Base-by-base conservation (phyloP, 305 asterid genomes). In the Fraxinus sp. region DNA sequence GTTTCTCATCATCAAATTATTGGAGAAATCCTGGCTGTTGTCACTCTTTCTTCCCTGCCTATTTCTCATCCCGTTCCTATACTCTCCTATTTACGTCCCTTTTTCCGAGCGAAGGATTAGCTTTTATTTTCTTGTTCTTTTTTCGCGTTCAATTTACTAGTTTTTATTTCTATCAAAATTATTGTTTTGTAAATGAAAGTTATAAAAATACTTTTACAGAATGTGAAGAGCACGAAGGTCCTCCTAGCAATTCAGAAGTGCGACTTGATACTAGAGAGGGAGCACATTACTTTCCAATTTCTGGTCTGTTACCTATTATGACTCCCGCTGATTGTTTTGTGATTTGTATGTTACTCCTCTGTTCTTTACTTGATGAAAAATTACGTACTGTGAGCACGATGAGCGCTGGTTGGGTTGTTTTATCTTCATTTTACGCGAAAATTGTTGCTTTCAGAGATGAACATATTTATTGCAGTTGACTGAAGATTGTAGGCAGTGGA, bases 131-230 rank as follows among this genome's bases (percentile, higher is more conserved):
- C 46, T 5, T 7, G 22, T 73, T n/a, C 37, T 1, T 73, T 35
- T 37, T 37, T 64, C n/a, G 11, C 28, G 1, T 24, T n/a, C 35
- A 24, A 8, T 22, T 10, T 64, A 9, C 72, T 22, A 13, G 7
- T 75, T 75, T 37, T 75, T 24, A 39, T 75, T 39, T 75, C 10
- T 37, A 8, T 41, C 33, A 4, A 75, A 20, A 41, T 0, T 5
- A 14, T 57, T 49, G 49, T 70, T 78, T 46, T 72, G 83, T 52
- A 82, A 59, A 77, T 84, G 83, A 91, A 93, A 96, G 96, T 86
- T 95, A 93, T 83, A 85, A 85, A 75, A 86, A 86, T 86, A 82
- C 86, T 72, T 86, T 92, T 7, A 74, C 87, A 62, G 96, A 89
- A 76, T 79, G 82, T 85, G 88, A 85, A 88, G 88, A 85, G 80